Evolutionary conservation across 2,329 filamentous ascomycete genomes (phyloP).

Genomic region (Neoscytalidium dimidiatum): DNA sequence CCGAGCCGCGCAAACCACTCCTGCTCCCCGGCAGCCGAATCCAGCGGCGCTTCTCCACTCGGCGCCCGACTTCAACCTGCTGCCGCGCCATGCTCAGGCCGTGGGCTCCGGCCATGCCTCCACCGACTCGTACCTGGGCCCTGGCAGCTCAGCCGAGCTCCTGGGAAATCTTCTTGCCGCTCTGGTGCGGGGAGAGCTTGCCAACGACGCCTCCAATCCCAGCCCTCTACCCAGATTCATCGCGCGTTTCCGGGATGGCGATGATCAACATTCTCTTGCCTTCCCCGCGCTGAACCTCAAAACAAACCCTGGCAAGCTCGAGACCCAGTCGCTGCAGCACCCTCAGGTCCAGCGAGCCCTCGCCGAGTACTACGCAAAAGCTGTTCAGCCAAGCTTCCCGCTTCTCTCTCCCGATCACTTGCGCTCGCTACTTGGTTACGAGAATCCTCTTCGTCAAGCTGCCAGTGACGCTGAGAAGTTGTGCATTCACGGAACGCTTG

Average conservation of each 20-base stretch:
- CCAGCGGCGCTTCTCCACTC: background rate
- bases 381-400: slow-evolving; percentile 8
- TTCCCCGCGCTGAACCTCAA: slow-evolving; percentile 10
- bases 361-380: slow-evolving; percentile 12
- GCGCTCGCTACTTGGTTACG: background rate
- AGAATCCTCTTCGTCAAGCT: slow-evolving; percentile 9
- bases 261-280: background rate
- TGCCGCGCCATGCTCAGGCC: background rate
- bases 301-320: slow-evolving; percentile 6
- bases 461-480: background rate
- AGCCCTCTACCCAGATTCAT: background rate
- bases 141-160: slow-evolving; percentile 13
- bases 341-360: slow-evolving; percentile 16
- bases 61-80: background rate
- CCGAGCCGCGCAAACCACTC: background rate
- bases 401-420: slow-evolving; percentile 3
- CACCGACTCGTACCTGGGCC: background rate
- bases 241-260: background rate
- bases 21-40: no score
- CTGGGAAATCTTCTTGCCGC: slow-evolving; percentile 2
- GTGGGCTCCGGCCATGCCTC: background rate
- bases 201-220: background rate
- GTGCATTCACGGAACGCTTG: slow-evolving; percentile 3
- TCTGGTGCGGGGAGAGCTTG: background rate
- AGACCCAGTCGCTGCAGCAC: slow-evolving; percentile 12